Conservation (phyloP, 2,329 filamentous ascomycete species). For the Colletotrichum zoysiae region DNA sequence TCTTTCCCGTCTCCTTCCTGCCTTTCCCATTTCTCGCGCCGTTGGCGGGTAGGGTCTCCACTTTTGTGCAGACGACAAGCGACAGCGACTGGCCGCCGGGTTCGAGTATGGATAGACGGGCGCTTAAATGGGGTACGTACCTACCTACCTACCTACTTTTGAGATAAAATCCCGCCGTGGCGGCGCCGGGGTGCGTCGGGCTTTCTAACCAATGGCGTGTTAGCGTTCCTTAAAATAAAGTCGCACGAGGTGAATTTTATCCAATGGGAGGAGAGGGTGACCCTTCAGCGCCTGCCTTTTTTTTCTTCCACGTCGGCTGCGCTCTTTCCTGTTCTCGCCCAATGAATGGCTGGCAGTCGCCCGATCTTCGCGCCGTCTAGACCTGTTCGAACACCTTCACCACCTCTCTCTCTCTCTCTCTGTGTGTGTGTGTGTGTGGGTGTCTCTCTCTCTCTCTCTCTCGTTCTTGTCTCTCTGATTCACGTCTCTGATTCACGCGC, state of each 20-base stretch:
- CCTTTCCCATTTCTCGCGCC: slow-evolving; percentile 26
- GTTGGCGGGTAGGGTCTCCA: slow-evolving; percentile 27
- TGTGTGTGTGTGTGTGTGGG: too few species aligned
- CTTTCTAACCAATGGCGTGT: slow-evolving; percentile 47
- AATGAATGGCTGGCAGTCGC: slow-evolving; percentile 19
- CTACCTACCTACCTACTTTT: too few species aligned
- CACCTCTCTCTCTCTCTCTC: not conserved
- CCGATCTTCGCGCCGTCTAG: slow-evolving; percentile 36
- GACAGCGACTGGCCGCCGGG: slow-evolving; percentile 32
- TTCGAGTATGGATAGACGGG: slow-evolving; percentile 17
- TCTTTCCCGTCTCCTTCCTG: slow-evolving; percentile 5
- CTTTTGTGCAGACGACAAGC: slow-evolving; percentile 32
- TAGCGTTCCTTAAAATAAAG: slow-evolving; percentile 44
- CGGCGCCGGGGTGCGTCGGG: slow-evolving; percentile 15
- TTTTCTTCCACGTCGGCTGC: slow-evolving; percentile 17
- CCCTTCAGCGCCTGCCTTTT: slow-evolving; percentile 6
- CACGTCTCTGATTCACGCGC: slow-evolving; percentile 12
- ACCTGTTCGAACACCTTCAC: slow-evolving; percentile 11
- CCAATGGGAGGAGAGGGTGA: slow-evolving; percentile 45
- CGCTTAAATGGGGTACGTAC: slow-evolving; percentile 31
- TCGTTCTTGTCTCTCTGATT: not conserved
- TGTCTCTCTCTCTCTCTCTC: not conserved
- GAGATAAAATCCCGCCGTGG: slow-evolving; percentile 6
- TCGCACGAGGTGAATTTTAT: slow-evolving; percentile 47
- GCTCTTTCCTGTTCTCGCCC: slow-evolving; percentile 13